phyloP scores from a whole-genome alignment of 192 early-diverging fungal genomes.

The Coemansia sp. region DNA sequence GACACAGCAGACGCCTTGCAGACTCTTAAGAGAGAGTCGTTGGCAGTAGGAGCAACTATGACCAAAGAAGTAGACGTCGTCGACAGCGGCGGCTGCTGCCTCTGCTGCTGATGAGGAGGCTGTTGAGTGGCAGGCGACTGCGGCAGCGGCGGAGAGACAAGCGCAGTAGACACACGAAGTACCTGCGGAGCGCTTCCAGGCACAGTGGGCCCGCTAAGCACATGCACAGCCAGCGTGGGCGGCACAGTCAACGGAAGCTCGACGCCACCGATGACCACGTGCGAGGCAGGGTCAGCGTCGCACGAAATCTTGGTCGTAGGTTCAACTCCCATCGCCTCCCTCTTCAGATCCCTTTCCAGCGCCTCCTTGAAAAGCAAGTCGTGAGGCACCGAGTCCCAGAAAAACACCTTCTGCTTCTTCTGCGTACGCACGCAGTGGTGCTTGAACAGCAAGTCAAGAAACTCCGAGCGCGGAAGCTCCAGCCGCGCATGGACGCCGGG shows the following conservation, averaged over 20 bases:
- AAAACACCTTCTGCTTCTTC: slow-evolving; percentile 99
- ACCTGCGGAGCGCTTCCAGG: neutral
- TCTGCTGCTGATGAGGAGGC: neutral
- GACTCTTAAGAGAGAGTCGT: neutral
- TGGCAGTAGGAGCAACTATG: neutral
- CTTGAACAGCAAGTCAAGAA: slow-evolving; percentile 93
- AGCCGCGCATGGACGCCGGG: slow-evolving; percentile 91
- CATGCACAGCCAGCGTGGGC: slow-evolving; percentile 52
- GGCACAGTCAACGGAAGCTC: slow-evolving; percentile 57
- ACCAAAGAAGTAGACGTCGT: slow-evolving; percentile 8
- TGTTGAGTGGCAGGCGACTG: neutral
- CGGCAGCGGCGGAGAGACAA: slow-evolving; percentile 13
- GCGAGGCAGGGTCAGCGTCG: slow-evolving; percentile 31
- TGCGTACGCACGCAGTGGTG: slow-evolving; percentile 97
- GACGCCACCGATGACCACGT: slow-evolving; percentile 53
- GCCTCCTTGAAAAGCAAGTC: slow-evolving; percentile 95
- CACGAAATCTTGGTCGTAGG: slow-evolving; percentile 69
- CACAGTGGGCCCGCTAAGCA: slow-evolving; percentile 3
- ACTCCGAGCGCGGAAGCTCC: slow-evolving; percentile 92
- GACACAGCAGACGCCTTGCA: slow-evolving; percentile 30
- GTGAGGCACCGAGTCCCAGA: slow-evolving; percentile 95
- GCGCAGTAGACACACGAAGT: slow-evolving; percentile 26
- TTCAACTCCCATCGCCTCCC: slow-evolving; percentile 84
- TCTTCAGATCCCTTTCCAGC: slow-evolving; percentile 93
- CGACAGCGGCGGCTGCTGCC: neutral